Evolutionary conservation across 805 yeast species (phyloP), one percentile per base, ranked within the genome.

Genomic region (Metschnikowia aberdeeniae): DNA sequence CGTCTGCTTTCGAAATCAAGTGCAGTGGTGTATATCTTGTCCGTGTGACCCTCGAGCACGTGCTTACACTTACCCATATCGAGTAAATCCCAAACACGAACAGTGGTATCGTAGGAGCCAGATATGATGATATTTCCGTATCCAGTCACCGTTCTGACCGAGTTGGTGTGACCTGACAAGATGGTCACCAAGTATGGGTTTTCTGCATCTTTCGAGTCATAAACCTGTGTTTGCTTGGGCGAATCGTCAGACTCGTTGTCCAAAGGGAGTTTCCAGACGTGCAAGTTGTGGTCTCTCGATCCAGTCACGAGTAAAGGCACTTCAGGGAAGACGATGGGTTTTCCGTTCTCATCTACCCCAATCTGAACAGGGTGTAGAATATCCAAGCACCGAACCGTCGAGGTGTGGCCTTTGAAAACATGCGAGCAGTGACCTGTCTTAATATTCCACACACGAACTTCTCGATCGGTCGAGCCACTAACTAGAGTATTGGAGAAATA

Each of bases 361-460:
- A 82, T 77, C 27, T 72, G 72, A 6, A 73, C 76, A 0, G 92
- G 92, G 52, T 78, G 81, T 34, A 88, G 68, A 39, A 90, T 85
- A 52, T 90, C 96, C 52, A 92, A 72, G 61, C 97, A 92, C 60
- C 98, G 75, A 19, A 90, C 96, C 0, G 98, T 90, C 0, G 97
- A 88, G 0, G 90, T 83, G 59, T 90, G 98, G 0, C 97, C 97
- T 45, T 82, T 75, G 61, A 93, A 89, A 2, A 93, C 80, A 64
- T 92, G 97, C 0, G 97, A 88, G 62, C 98, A 92, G 52, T 76
- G 76, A 2, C 92, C 96, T 19, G 85, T 81, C 45, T 78, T 75
- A 50, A 90, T 81, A 60, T 90, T 88, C 99, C 99, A 93, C 4
- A 93, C 81, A 47, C 99, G 77, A 3, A 93, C 95, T 0, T 96